Conservation (phyloP, 75 land plant species). For the Pseudotsuga menziesii region DNA sequence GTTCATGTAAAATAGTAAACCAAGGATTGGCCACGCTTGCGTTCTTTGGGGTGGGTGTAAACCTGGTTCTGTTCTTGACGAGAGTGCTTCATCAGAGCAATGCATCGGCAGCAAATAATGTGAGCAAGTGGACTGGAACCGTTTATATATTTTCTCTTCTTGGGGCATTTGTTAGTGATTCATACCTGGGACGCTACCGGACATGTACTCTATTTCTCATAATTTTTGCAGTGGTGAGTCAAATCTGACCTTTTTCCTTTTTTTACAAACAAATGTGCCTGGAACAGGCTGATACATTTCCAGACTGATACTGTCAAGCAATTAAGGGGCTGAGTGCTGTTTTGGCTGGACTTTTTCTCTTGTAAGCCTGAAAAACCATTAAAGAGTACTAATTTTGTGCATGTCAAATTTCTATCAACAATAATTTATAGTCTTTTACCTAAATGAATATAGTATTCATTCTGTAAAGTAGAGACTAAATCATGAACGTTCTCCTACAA, state of each 20-base stretch:
- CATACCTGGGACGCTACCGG: constrained; percentile 81
- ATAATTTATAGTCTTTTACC: neutral
- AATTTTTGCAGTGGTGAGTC: constrained; percentile 58
- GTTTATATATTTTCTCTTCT: constrained; percentile 77
- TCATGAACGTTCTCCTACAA: neutral
- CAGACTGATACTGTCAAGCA: neutral
- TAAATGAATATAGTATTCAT: neutral
- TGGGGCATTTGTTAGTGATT: constrained; percentile 84
- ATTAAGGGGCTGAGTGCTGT: neutral
- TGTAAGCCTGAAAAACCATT: neutral
- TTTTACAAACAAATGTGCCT: neutral
- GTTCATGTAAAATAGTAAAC: constrained; percentile 31
- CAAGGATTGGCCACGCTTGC: constrained; percentile 68
- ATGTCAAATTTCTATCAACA: neutral
- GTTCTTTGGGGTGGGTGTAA: constrained; percentile 74
- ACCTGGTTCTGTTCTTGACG: constrained; percentile 80
- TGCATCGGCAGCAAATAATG: constrained; percentile 77
- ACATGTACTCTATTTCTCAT: constrained; percentile 66
- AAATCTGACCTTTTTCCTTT: neutral
- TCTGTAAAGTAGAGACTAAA: neutral
- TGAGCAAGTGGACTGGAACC: constrained; percentile 88
- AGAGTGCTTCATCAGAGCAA: constrained; percentile 62
- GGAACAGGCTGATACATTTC: neutral
- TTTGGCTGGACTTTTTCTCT: neutral
- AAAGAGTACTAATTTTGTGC: neutral